These are phyloP conservation scores for Rhodotorula taiwanensis DNA, from an alignment of 768 basidiomycete species.

Conservation along the genomic window DNA sequence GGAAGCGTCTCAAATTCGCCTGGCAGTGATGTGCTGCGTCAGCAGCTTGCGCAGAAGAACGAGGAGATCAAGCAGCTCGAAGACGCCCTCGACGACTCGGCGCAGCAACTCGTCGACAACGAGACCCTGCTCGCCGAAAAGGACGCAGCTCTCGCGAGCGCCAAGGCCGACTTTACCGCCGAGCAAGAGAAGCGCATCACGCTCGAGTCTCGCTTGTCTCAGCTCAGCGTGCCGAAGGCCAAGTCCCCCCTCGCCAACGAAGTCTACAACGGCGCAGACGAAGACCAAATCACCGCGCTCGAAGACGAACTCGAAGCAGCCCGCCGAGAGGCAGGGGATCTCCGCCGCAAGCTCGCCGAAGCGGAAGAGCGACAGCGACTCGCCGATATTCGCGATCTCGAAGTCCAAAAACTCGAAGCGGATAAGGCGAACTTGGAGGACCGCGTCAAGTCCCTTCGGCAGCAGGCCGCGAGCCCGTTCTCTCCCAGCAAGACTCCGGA, in stretches of 20 bases:
- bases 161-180: slow-evolving; percentile 14
- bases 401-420: slow-evolving; percentile 66
- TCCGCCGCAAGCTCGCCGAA: slow-evolving; percentile 61
- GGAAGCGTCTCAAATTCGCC: slow-evolving; percentile 5
- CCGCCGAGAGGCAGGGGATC: slow-evolving; percentile 63
- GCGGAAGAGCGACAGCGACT: slow-evolving; percentile 58
- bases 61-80: slow-evolving; percentile 26
- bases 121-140: slow-evolving; percentile 25
- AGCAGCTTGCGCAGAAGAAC: slow-evolving; percentile 6
- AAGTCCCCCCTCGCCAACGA: slow-evolving; percentile 31
- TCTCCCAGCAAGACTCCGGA: slow-evolving; percentile 28
- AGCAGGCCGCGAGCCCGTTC: slow-evolving; percentile 32
- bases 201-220: slow-evolving; percentile 27
- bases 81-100: slow-evolving; percentile 34
- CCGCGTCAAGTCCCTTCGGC: slow-evolving; percentile 50
- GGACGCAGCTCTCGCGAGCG: slow-evolving; percentile 17
- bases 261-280: slow-evolving; percentile 18
- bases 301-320: slow-evolving; percentile 73
- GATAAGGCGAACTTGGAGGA: slow-evolving; percentile 71
- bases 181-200: slow-evolving; percentile 23
- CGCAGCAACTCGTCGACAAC: slow-evolving; percentile 28
- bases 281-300: slow-evolving; percentile 44
- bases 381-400: slow-evolving; percentile 57
- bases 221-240: slow-evolving; percentile 30
- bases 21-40: slow-evolving; percentile 14